Percentiles rank a stretch among this genome's conserved stretches.
Evolutionary conservation across 169 alveolate species (phyloP).

Genomic region (Cystoisospora suis): DNA sequence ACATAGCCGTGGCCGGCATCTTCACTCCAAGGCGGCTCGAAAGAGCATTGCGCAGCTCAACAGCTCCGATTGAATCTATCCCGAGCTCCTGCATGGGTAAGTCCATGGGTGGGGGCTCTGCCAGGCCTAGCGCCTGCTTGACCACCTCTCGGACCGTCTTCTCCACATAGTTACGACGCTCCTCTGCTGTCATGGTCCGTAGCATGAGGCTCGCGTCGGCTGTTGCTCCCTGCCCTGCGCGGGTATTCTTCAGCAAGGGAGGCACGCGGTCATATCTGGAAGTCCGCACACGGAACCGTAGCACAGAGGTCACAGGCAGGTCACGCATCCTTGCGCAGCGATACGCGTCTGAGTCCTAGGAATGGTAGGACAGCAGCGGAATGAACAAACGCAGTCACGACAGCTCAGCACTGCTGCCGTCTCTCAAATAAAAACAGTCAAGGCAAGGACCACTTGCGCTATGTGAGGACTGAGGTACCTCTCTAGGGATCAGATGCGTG

Average conservation of each 20-base stretch:
- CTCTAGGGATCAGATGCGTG: no score
- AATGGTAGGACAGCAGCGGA: no score
- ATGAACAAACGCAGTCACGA: no score
- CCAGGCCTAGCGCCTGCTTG: conserved; percentile 51
- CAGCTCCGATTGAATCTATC: conserved; percentile 77
- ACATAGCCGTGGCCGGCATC: conserved; percentile 75
- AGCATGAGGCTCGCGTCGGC: conserved; percentile 41
- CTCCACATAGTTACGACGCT: conserved; percentile 51
- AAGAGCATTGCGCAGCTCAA: conserved; percentile 72
- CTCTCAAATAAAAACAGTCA: no score
- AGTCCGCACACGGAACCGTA: background rate
- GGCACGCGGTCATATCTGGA: conserved; percentile 60
- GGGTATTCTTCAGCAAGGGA: conserved; percentile 43
- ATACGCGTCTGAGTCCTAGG: no score
- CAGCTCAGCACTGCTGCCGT: no score
- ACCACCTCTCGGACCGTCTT: conserved; percentile 52
- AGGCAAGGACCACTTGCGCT: no score
- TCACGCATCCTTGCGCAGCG: no score
- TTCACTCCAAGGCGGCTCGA: conserved; percentile 73
- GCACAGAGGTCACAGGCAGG: background rate
- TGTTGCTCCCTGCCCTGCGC: conserved; percentile 46
- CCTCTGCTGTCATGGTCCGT: conserved; percentile 55
- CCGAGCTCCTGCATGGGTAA: conserved; percentile 80
- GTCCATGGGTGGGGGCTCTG: conserved; percentile 67
- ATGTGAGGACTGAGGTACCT: no score